Conservation (phyloP, 768 basidiomycete genomes). For the Pulveroboletus sp. region DNA sequence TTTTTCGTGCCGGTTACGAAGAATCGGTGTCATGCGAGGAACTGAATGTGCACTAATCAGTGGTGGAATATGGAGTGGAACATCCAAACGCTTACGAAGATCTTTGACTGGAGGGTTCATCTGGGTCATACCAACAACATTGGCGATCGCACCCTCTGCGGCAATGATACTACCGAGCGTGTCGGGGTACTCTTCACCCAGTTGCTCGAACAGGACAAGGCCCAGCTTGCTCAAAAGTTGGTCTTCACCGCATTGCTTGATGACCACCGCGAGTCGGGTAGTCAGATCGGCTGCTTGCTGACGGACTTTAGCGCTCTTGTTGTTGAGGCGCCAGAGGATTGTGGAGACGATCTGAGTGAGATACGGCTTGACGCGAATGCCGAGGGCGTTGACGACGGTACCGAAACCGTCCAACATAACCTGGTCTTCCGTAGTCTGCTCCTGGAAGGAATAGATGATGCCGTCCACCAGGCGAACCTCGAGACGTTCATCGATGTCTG, state of each 20-base stretch:
- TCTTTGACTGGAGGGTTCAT: slow-evolving; percentile 99
- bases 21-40: slow-evolving; percentile 99
- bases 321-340: slow-evolving; percentile 97
- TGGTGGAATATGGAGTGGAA: background rate
- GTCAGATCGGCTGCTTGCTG: slow-evolving; percentile 99
- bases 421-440: slow-evolving; percentile 98
- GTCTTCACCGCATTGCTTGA: slow-evolving; percentile 98
- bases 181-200: slow-evolving; percentile 99
- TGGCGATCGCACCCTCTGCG: slow-evolving; percentile 97
- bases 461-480: slow-evolving; percentile 95
- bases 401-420: slow-evolving; percentile 99
- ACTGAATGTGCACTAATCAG: slow-evolving; percentile 46
- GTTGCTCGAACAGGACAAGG: slow-evolving; percentile 94
- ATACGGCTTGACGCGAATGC: slow-evolving; percentile 96
- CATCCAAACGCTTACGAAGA: slow-evolving; percentile 63
- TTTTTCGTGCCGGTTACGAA: slow-evolving; percentile 98
- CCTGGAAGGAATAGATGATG: slow-evolving; percentile 99
- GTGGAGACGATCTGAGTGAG: slow-evolving; percentile 99
- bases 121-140: slow-evolving; percentile 99
- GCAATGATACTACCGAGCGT: slow-evolving; percentile 99
- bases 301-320: slow-evolving; percentile 98
- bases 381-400: slow-evolving; percentile 93
- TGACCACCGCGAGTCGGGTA: slow-evolving; percentile 91
- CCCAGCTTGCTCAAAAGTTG: slow-evolving; percentile 94
- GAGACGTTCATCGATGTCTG: slow-evolving; percentile 93